These are phyloP conservation scores for Cystofilobasidium ferigula DNA, from an alignment of 768 basidiomycete species.

Conservation along the genomic window DNA sequence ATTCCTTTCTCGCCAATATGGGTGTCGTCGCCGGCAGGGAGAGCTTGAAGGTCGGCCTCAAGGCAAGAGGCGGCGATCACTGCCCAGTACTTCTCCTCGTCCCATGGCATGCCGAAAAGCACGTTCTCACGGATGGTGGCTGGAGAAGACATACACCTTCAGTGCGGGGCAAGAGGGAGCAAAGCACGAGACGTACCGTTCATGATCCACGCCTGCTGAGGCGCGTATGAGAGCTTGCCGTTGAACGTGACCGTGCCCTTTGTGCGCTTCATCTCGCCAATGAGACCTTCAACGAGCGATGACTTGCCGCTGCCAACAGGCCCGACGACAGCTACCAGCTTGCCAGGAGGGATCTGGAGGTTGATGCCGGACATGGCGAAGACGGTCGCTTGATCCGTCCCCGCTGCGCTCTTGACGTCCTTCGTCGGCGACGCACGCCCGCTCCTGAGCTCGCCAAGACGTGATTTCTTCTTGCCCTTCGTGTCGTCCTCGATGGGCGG, in stretches of 20 bases:
- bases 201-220: slow-evolving; percentile 86
- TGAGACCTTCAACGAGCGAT: slow-evolving; percentile 45
- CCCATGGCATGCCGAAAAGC: slow-evolving; percentile 71
- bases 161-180: not conserved
- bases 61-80: slow-evolving; percentile 67
- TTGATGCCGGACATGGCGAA: slow-evolving; percentile 59
- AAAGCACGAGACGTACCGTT: slow-evolving; percentile 59
- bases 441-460: slow-evolving; percentile 1
- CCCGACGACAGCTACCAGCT: slow-evolving; percentile 75
- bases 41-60: slow-evolving; percentile 63
- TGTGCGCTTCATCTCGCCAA: slow-evolving; percentile 72
- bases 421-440: not conserved
- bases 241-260: slow-evolving; percentile 7
- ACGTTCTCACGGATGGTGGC: slow-evolving; percentile 36
- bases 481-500: slow-evolving; percentile 6
- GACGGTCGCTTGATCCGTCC: slow-evolving; percentile 31
- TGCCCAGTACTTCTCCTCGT: slow-evolving; percentile 70
- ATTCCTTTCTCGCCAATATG: slow-evolving; percentile 58
- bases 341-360: slow-evolving; percentile 59
- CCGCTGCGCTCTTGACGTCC: slow-evolving; percentile 20
- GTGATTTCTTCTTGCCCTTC: slow-evolving; percentile 19
- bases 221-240: slow-evolving; percentile 53
- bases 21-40: slow-evolving; percentile 62
- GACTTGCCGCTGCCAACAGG: slow-evolving; percentile 50
- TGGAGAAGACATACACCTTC: not conserved